These are phyloP conservation scores for Tagetes patula DNA, from an alignment of 129 eudicot species.

Conservation along the genomic window DNA sequence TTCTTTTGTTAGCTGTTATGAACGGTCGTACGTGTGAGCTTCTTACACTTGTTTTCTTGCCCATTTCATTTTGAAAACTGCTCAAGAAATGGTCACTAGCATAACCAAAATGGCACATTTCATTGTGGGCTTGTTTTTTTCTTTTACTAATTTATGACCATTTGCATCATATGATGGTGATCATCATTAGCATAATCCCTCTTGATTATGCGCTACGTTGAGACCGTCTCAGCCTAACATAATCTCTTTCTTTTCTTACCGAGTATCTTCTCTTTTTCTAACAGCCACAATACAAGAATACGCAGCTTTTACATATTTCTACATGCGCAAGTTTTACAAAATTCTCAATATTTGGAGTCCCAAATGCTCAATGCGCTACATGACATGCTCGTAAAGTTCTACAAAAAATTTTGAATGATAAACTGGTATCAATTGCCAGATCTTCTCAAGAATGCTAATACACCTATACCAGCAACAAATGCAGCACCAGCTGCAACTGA, in stretches of 20 bases:
- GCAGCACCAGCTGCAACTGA: conserved; percentile 95
- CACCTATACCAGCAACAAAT: conserved; percentile 84
- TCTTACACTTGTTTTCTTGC: conserved; percentile 71
- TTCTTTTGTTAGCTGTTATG: conserved; percentile 74
- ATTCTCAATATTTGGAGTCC: conserved; percentile 25
- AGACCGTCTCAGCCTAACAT: no score
- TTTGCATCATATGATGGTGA: conserved; percentile 96
- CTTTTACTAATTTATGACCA: conserved; percentile 84
- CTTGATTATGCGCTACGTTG: conserved; percentile 20
- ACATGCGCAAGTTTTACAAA: conserved; percentile 11
- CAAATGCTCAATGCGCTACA: no score
- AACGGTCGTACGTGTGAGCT: conserved; percentile 63
- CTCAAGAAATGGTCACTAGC: conserved; percentile 44
- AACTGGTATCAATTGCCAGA: conserved; percentile 34
- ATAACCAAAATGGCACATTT: conserved; percentile 74
- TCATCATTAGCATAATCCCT: conserved; percentile 80
- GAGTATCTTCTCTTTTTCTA: no score
- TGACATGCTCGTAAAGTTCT: no score
- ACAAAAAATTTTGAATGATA: not conserved
- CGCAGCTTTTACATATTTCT: no score
- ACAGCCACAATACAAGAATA: not conserved
- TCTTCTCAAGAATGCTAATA: conserved; percentile 75
- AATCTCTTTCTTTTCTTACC: no score
- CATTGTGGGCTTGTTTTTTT: conserved; percentile 89
- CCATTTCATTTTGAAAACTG: conserved; percentile 61